phyloP scores from a whole-genome alignment of 495 filamentous ascomycete species.

The Aspergillus sparsus region DNA sequence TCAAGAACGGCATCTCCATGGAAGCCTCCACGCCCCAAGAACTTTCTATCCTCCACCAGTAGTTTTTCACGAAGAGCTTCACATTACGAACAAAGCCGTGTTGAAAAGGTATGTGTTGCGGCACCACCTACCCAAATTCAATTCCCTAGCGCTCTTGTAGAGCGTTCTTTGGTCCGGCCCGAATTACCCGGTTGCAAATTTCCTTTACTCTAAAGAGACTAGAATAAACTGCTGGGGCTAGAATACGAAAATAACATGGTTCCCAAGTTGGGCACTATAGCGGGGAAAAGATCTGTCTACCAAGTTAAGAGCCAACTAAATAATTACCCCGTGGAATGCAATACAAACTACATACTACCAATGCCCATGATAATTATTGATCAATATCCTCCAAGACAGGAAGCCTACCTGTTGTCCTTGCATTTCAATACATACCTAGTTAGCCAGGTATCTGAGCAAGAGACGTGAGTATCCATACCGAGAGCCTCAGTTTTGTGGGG shows the following conservation, averaged over 20 bases:
- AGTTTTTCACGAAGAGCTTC: too few species aligned
- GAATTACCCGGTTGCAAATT: not conserved
- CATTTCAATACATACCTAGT: not conserved
- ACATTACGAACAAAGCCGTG: too few species aligned
- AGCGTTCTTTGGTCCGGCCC: slow-evolving; percentile 8
- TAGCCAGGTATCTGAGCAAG: not conserved
- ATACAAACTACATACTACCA: not conserved
- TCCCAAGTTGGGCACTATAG: not conserved
- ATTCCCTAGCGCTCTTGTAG: not conserved
- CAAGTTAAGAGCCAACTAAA: not conserved
- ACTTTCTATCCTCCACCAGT: too few species aligned
- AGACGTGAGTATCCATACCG: not conserved
- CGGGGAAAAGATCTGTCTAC: not conserved
- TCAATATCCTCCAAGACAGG: not conserved
- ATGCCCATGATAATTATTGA: not conserved
- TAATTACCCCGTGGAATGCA: not conserved
- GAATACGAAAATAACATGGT: not conserved
- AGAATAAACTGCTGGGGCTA: not conserved
- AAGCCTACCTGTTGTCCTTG: not conserved
- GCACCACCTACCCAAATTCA: too few species aligned
- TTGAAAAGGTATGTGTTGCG: too few species aligned
- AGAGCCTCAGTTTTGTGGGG: too few species aligned
- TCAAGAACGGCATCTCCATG: too few species aligned
- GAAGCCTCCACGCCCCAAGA: too few species aligned
- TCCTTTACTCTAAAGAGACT: not conserved